Conservation (phyloP, 768 basidiomycete genomes). For the Heimioporus sp. region DNA sequence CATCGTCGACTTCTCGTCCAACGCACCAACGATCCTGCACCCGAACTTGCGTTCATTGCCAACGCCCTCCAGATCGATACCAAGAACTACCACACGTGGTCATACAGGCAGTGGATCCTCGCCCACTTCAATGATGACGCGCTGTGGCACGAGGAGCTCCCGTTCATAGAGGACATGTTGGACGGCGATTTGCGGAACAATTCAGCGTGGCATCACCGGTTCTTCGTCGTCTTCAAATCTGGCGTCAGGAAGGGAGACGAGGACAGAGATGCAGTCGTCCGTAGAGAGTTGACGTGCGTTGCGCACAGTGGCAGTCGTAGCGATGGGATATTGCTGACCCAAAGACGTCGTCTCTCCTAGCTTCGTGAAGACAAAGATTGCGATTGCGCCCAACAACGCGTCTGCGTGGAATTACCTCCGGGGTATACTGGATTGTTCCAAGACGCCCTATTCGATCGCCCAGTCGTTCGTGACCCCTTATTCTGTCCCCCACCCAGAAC, state of each 20-base stretch:
- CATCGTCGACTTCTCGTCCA: conserved; percentile 77
- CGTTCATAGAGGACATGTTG: conserved; percentile 69
- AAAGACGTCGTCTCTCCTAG: conserved; percentile 34
- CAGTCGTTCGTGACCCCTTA: conserved; percentile 66
- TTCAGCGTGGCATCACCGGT: conserved; percentile 95
- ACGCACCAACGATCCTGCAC: conserved; percentile 46
- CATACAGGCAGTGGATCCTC: conserved; percentile 93
- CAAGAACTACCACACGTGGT: conserved; percentile 99
- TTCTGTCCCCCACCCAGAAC: conserved; percentile 37
- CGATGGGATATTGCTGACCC: neutral
- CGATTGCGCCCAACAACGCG: conserved; percentile 86
- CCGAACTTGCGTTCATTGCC: conserved; percentile 82
- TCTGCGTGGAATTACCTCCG: conserved; percentile 98
- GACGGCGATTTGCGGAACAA: conserved; percentile 87
- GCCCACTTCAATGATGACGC: conserved; percentile 73
- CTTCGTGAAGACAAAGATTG: conserved; percentile 80
- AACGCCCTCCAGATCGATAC: conserved; percentile 68
- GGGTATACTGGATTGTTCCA: conserved; percentile 67
- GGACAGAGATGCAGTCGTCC: conserved; percentile 56
- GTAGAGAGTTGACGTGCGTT: conserved; percentile 77
- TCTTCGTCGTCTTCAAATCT: conserved; percentile 79
- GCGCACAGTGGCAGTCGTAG: neutral
- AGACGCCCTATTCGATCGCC: conserved; percentile 55
- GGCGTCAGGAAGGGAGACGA: conserved; percentile 61
- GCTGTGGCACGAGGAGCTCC: conserved; percentile 76